Evolutionary conservation across 805 yeast species (phyloP).

Genomic region (Brettanomyces bruxellensis): DNA sequence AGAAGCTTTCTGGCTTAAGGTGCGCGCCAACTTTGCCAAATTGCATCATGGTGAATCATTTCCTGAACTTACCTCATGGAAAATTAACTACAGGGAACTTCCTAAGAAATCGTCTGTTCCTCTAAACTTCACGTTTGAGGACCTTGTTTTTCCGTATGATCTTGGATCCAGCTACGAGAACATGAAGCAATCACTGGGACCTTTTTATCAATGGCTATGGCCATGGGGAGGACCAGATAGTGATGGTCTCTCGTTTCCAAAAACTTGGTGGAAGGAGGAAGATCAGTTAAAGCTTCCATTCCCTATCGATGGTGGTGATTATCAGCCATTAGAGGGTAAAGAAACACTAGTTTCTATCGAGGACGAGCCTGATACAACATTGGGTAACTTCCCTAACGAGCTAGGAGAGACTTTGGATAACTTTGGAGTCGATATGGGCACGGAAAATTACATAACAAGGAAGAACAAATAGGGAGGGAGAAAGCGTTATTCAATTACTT

Average conservation of each 20-base stretch:
- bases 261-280: constrained; percentile 41
- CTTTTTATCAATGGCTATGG: constrained; percentile 52
- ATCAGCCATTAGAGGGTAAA: constrained; percentile 7
- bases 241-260: constrained; percentile 49
- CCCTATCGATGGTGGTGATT: constrained; percentile 81
- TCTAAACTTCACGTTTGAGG: constrained; percentile 43
- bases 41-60: constrained; percentile 28
- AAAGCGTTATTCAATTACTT: neutral
- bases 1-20: constrained; percentile 43
- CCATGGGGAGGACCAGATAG: constrained; percentile 64
- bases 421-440: constrained; percentile 78
- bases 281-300: constrained; percentile 70
- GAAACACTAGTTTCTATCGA: constrained; percentile 3
- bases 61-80: constrained; percentile 43
- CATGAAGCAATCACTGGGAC: constrained; percentile 47
- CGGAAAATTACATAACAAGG: constrained; percentile 29
- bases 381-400: constrained; percentile 51
- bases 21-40: constrained; percentile 33
- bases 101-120: constrained; percentile 16
- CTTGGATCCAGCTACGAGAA: constrained; percentile 48
- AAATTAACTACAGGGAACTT: constrained; percentile 15
- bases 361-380: constrained; percentile 8
- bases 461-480: constrained; percentile 5
- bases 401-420: constrained; percentile 81
- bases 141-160: constrained; percentile 80